Conservation (phyloP, 306 rosid genomes). For the Herpetospermum pedunculosum region DNA sequence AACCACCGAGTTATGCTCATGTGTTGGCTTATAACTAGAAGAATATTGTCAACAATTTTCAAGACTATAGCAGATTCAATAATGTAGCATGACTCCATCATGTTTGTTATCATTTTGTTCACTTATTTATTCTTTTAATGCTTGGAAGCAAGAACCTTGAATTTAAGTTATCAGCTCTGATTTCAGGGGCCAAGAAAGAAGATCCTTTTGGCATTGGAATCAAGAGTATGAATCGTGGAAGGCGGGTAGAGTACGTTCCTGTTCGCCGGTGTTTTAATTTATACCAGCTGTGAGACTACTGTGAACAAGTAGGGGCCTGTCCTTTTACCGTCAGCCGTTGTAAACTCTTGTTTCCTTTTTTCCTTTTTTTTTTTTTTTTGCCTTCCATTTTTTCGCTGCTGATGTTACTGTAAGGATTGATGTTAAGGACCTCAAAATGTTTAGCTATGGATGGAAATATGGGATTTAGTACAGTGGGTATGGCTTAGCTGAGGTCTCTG, state of each 20-base stretch:
- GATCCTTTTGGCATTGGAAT: slow-evolving; percentile 81
- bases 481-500: neutral
- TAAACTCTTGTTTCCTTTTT: neutral
- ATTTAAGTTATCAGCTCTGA: neutral
- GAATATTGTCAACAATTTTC: neutral
- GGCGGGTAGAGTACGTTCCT: neutral
- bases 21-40: too few species aligned
- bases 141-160: neutral
- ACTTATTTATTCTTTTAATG: neutral
- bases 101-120: neutral
- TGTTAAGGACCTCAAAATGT: slow-evolving; percentile 5
- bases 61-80: neutral
- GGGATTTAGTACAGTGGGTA: neutral
- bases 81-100: neutral
- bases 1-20: too few species aligned
- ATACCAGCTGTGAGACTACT: neutral
- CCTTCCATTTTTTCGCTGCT: neutral
- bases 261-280: neutral
- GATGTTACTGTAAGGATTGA: neutral
- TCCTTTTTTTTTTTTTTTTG: neutral
- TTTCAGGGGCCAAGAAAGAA: slow-evolving; percentile 99
- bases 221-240: slow-evolving; percentile 41
- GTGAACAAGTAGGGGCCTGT: neutral
- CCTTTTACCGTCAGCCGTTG: neutral
- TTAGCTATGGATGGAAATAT: neutral